phyloP scores from a whole-genome alignment of 345 rosid genomes.

The Theobroma cacao region DNA sequence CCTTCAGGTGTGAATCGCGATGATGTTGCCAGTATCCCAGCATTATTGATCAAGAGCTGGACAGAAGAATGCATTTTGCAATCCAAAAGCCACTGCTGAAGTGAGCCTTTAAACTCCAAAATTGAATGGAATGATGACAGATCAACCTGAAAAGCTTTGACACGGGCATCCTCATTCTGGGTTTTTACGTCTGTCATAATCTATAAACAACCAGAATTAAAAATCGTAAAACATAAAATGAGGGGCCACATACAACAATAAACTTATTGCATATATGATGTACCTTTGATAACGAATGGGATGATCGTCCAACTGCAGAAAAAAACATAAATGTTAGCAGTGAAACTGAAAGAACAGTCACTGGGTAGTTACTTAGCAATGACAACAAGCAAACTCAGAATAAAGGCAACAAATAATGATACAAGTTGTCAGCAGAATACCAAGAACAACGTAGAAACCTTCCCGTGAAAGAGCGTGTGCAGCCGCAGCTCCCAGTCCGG shows the following conservation, averaged over 20 bases:
- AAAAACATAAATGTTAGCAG: conserved; percentile 25
- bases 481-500: conserved; percentile 80
- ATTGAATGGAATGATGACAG: conserved; percentile 67
- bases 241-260: neutral
- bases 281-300: conserved; percentile 55
- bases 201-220: conserved; percentile 34
- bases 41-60: conserved; percentile 87
- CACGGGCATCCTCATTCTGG: conserved; percentile 44
- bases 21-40: conserved; percentile 85
- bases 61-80: conserved; percentile 70
- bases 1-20: conserved; percentile 61
- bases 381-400: neutral
- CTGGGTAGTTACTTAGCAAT: neutral
- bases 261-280: neutral
- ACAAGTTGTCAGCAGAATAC: conserved; percentile 32
- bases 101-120: conserved; percentile 51
- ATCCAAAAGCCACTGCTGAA: conserved; percentile 73
- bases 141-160: conserved; percentile 72
- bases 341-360: neutral
- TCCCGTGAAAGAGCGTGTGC: conserved; percentile 69
- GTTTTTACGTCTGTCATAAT: conserved; percentile 45
- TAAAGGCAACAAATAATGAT: neutral
- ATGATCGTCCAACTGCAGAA: conserved; percentile 75
- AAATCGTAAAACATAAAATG: conserved; percentile 4
- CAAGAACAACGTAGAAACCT: conserved; percentile 74